phyloP scores from a whole-genome alignment of 306 rosid genomes.

The Comarum palustre region DNA sequence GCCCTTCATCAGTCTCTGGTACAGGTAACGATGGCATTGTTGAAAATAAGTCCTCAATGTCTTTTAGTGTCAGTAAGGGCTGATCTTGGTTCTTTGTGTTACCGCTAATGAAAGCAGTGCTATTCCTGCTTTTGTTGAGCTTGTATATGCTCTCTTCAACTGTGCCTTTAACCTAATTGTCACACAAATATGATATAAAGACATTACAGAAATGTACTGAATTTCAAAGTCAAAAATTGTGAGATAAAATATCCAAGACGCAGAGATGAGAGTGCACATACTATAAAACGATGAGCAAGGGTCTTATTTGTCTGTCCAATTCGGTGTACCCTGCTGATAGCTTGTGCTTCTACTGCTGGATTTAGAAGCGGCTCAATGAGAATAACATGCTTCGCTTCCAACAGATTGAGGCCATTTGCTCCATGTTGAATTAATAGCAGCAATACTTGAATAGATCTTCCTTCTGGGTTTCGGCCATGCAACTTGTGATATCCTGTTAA shows the following conservation, averaged over 20 bases:
- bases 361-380: slow-evolving; percentile 91
- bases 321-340: slow-evolving; percentile 92
- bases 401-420: slow-evolving; percentile 90
- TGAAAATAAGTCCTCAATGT: slow-evolving; percentile 65
- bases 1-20: slow-evolving; percentile 46
- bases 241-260: not conserved
- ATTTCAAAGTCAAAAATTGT: not conserved
- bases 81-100: slow-evolving; percentile 82
- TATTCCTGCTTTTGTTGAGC: slow-evolving; percentile 68
- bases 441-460: slow-evolving; percentile 58
- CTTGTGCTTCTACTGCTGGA: slow-evolving; percentile 97
- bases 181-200: not conserved
- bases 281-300: slow-evolving; percentile 81
- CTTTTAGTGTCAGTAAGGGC: slow-evolving; percentile 73
- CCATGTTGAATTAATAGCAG: slow-evolving; percentile 90
- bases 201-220: not conserved
- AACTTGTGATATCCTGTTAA: slow-evolving; percentile 34
- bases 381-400: slow-evolving; percentile 90
- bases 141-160: slow-evolving; percentile 89
- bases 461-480: slow-evolving; percentile 29
- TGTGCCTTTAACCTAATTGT: slow-evolving; percentile 66
- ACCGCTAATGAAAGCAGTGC: slow-evolving; percentile 61
- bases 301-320: slow-evolving; percentile 71
- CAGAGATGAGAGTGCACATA: slow-evolving; percentile 33
- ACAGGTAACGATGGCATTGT: slow-evolving; percentile 38